These are phyloP conservation scores for Microdochium paspali DNA, from an alignment of 2,329 filamentous ascomycete genomes.

Conservation along the genomic window DNA sequence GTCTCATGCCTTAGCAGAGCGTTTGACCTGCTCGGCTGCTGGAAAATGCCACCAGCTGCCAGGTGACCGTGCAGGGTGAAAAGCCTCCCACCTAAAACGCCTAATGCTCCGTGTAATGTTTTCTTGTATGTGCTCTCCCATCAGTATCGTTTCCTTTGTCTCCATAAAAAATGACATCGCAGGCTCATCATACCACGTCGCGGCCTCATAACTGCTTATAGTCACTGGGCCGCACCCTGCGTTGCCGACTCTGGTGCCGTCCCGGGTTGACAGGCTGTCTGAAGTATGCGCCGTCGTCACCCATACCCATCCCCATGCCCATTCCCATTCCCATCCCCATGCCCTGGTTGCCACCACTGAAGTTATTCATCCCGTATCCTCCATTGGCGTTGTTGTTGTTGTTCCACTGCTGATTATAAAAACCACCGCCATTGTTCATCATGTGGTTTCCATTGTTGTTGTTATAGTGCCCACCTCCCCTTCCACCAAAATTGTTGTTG, in stretches of 20 bases:
- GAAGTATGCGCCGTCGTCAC: constrained; percentile 86
- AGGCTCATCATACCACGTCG: neutral
- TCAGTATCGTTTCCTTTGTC: too few species aligned
- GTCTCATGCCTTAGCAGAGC: too few species aligned
- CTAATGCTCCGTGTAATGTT: too few species aligned
- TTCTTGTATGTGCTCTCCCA: too few species aligned
- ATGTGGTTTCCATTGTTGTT: constrained; percentile 18
- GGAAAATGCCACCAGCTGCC: too few species aligned
- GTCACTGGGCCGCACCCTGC: constrained; percentile 77
- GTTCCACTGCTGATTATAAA: constrained; percentile 18
- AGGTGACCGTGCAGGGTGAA: too few species aligned
- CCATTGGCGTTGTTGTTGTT: too few species aligned
- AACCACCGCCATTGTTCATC: constrained; percentile 13
- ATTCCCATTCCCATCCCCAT: too few species aligned
- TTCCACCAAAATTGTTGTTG: constrained; percentile 13
- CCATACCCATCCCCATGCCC: constrained; percentile 25
- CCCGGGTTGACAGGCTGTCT: constrained; percentile 93
- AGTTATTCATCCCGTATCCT: constrained; percentile 13
- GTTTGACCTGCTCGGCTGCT: too few species aligned
- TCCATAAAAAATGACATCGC: too few species aligned
- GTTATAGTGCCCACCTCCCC: constrained; percentile 18
- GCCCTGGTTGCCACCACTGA: constrained; percentile 20
- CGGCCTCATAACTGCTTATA: constrained; percentile 65
- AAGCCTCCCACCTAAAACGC: too few species aligned
- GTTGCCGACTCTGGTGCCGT: constrained; percentile 73